A percentile compares a stretch with the other conserved stretches of the same genome.
Conservation (phyloP, 345 rosid species). For the Excoecaria cochinchinensis region DNA sequence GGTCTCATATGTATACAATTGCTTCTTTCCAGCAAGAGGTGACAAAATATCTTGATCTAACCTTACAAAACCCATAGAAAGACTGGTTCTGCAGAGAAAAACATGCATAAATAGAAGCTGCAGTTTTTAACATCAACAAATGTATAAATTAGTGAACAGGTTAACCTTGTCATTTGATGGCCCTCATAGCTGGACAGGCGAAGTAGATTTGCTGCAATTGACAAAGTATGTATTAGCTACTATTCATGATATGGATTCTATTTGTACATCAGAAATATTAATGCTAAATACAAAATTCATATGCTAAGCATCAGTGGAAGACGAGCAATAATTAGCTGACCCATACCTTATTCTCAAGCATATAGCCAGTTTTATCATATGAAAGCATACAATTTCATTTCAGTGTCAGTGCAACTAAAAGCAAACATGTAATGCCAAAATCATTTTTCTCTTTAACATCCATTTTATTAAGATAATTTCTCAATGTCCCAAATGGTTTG, state of each 20-base stretch:
- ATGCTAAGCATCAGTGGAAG: neutral
- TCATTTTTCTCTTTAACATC: neutral
- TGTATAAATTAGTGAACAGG: neutral
- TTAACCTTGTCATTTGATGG: slow-evolving; percentile 31
- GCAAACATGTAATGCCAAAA: neutral
- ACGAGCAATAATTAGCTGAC: neutral
- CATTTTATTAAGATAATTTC: neutral
- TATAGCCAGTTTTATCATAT: neutral
- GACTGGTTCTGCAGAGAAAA: slow-evolving; percentile 43
- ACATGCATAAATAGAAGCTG: neutral
- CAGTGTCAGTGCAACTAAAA: neutral
- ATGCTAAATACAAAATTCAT: neutral
- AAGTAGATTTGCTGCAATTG: slow-evolving; percentile 35
- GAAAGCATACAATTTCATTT: neutral
- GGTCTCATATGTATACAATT: slow-evolving; percentile 75
- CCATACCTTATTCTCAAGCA: neutral
- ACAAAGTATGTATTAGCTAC: slow-evolving; percentile 2
- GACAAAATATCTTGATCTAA: slow-evolving; percentile 92
- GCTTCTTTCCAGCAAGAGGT: slow-evolving; percentile 95
- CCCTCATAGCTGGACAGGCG: slow-evolving; percentile 40
- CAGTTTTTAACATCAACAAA: neutral
- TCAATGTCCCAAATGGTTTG: neutral
- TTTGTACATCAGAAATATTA: neutral
- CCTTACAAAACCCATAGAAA: slow-evolving; percentile 69
- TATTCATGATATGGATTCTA: neutral